Percentiles rank a stretch among this genome's conserved stretches.
These are phyloP conservation scores for Houttuynia cordata DNA, from an alignment of 164 flowering plant species.

Conservation along the genomic window DNA sequence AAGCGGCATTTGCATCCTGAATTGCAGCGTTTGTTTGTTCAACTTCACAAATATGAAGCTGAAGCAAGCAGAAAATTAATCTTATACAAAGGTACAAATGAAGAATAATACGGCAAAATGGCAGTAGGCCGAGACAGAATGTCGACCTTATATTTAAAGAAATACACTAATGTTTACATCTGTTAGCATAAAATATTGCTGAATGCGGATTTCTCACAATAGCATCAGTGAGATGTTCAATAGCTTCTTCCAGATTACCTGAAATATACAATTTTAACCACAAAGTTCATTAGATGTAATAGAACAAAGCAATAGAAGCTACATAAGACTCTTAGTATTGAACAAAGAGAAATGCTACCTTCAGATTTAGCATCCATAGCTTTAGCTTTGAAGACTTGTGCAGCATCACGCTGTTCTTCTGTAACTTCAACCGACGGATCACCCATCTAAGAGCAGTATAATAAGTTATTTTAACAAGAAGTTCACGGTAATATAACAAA, in stretches of 20 bases:
- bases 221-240: slow-evolving; percentile 66
- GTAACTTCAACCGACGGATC: slow-evolving; percentile 72
- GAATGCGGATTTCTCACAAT: slow-evolving; percentile 69
- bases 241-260: slow-evolving; percentile 80
- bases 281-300: not conserved
- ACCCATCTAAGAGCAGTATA: slow-evolving; percentile 57
- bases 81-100: not conserved
- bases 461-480: not conserved
- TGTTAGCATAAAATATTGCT: slow-evolving; percentile 76
- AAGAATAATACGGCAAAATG: not conserved
- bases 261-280: slow-evolving; percentile 2
- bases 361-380: slow-evolving; percentile 87
- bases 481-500: not conserved
- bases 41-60: slow-evolving; percentile 78
- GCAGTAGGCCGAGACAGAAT: not conserved
- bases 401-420: slow-evolving; percentile 68
- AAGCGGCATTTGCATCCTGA: slow-evolving; percentile 83
- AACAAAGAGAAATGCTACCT: slow-evolving; percentile 27
- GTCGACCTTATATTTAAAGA: not conserved
- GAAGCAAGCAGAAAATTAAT: slow-evolving; percentile 10
- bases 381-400: slow-evolving; percentile 55
- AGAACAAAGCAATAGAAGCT: not conserved
- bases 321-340: not conserved
- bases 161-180: slow-evolving; percentile 36
- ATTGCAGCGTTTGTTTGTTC: slow-evolving; percentile 94